Percentiles rank a stretch among this genome's conserved stretches.
phyloP scores from a whole-genome alignment of 2,329 filamentous ascomycete genomes.

The Fusarium gaditjirri region DNA sequence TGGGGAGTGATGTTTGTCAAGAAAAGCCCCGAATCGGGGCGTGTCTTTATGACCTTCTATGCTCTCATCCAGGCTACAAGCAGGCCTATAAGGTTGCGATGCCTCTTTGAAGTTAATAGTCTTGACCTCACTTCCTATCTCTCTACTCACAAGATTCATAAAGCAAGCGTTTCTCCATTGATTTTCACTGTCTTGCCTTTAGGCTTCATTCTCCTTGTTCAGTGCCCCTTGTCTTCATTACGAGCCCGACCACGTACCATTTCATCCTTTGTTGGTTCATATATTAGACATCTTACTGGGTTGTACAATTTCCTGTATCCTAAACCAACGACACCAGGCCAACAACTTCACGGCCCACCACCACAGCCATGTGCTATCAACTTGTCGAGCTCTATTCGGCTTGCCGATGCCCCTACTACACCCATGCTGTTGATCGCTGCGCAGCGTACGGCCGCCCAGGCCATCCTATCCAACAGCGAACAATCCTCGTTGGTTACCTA shows the following conservation, averaged over 20 bases:
- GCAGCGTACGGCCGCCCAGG: conserved; percentile 77
- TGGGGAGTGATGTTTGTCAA: conserved; percentile 24
- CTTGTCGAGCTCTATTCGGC: conserved; percentile 86
- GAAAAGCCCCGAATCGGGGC: conserved; percentile 23
- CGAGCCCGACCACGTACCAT: conserved; percentile 5
- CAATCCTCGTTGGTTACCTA: conserved; percentile 83
- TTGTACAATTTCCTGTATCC: conserved; percentile 10
- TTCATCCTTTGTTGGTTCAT: conserved; percentile 11
- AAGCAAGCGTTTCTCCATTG: conserved; percentile 21
- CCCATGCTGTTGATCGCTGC: conserved; percentile 87
- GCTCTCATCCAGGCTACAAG: conserved; percentile 47
- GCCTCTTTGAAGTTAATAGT: conserved; percentile 51
- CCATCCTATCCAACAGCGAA: conserved; percentile 77
- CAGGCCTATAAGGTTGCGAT: conserved; percentile 66
- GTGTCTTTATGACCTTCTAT: conserved; percentile 36
- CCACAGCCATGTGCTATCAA: conserved; percentile 81
- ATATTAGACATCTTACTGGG: conserved; percentile 1
- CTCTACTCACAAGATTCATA: conserved; percentile 32
- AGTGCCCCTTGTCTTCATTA: not conserved
- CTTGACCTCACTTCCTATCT: conserved; percentile 41
- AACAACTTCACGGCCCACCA: conserved; percentile 26
- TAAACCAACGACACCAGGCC: conserved; percentile 25
- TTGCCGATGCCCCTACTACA: conserved; percentile 88
- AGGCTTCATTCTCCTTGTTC: conserved; percentile 21
- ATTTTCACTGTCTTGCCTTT: conserved; percentile 4